Evolutionary conservation across 169 alveolate genomes (phyloP), one percentile per base, ranked within the genome.

Genomic region (Amoebophrya sp.): DNA sequence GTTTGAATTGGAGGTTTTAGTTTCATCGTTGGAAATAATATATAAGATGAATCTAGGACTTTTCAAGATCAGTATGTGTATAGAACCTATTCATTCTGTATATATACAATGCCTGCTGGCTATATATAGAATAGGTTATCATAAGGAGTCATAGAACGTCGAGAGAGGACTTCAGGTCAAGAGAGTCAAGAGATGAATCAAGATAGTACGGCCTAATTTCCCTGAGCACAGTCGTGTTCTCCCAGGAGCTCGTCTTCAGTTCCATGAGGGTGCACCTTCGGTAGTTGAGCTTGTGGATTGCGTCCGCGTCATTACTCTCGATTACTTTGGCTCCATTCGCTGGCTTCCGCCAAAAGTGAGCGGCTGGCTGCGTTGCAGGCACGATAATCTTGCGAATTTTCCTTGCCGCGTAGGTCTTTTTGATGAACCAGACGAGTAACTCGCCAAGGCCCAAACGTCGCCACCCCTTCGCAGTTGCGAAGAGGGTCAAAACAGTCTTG

Each of bases 181-280:
- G n/a, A n/a, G n/a, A n/a, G n/a, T n/a, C n/a, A n/a, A n/a, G 18
- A 18, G 18, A 47, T 12, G 65, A 47, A 18, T 47, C 65, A 47
- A 47, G 6, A 6, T 12, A 47, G 18, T 47, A 47, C 65, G 18
- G 65, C 6, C 29, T 47, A 6, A 47, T 47, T 18, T 47, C 65
- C 29, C 65, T 6, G 29, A 47, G 65, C 65, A 47, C 29, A n/a
- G n/a, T n/a, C 18, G 29, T 18, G 65, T 18, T 47, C 18, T 47
- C 65, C 65, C 65, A 47, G 18, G 29, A 6, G 29, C 29, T 18
- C 29, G 83, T 65, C 83, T 65, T 65, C 33, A 65, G 12, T 36
- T 65, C 83, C 83, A 65, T 6, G 3, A 65, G 83, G 36, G 83
- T 65, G 83, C 83, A 65, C 26, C 83, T 65, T 29, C 83, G 83